Evolutionary conservation across 108 stramenopile genomes (phyloP).

Genomic region (Skeletonema marinoi): DNA sequence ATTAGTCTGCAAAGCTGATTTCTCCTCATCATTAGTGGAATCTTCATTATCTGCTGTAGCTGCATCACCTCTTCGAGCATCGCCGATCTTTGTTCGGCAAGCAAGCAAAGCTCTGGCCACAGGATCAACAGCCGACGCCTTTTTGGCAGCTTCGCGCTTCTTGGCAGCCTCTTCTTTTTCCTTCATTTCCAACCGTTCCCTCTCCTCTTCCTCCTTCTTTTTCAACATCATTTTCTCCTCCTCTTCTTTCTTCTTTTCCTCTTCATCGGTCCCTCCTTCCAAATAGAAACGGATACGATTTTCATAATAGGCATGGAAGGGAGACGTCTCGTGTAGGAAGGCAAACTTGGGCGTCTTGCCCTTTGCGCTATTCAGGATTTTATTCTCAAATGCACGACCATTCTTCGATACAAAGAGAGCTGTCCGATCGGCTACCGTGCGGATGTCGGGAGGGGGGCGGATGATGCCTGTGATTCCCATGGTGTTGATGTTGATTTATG

Average conservation of each 20-base stretch:
- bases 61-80: slow-evolving; percentile 19
- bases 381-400: slow-evolving; percentile 92
- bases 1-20: neutral
- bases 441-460: slow-evolving; percentile 96
- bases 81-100: slow-evolving; percentile 55
- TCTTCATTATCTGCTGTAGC: neutral
- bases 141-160: slow-evolving; percentile 48
- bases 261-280: slow-evolving; percentile 73
- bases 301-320: slow-evolving; percentile 99
- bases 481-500: slow-evolving; percentile 4
- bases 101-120: slow-evolving; percentile 70
- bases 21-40: slow-evolving; percentile 5
- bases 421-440: slow-evolving; percentile 96
- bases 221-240: slow-evolving; percentile 29
- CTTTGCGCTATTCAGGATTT: slow-evolving; percentile 76
- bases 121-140: slow-evolving; percentile 78
- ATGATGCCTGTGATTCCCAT: slow-evolving; percentile 89
- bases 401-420: slow-evolving; percentile 97
- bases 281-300: slow-evolving; percentile 80
- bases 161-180: slow-evolving; percentile 35
- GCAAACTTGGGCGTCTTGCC: slow-evolving; percentile 97
- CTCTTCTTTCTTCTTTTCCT: slow-evolving; percentile 62
- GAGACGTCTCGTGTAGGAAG: slow-evolving; percentile 89
- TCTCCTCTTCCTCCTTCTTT: slow-evolving; percentile 37
- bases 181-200: slow-evolving; percentile 8